Conservation (phyloP, 73 alveolate genomes). For the Paramecium sexaurelia region DNA sequence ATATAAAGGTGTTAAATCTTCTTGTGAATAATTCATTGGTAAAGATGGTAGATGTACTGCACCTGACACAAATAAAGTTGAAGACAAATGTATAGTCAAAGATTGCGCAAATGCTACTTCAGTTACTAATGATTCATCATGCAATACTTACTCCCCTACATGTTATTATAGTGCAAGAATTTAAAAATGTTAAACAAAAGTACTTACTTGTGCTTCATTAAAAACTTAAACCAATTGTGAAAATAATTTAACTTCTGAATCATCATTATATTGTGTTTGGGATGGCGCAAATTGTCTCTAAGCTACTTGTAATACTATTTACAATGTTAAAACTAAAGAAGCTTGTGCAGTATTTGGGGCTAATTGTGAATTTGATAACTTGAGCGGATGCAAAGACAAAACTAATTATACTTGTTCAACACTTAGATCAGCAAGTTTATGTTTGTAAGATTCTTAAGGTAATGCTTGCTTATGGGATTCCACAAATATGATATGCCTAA, state of each 20-base stretch:
- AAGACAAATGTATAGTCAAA: neutral
- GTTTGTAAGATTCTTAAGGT: neutral
- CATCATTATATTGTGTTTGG: neutral
- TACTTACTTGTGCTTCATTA: neutral
- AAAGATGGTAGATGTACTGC: neutral
- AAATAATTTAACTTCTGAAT: neutral
- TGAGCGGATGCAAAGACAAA: neutral
- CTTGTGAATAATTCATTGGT: neutral
- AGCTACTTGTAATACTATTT: neutral
- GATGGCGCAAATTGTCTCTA: neutral
- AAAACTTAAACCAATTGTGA: neutral
- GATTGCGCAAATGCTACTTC: conserved; percentile 8
- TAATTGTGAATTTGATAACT: neutral
- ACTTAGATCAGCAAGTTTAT: neutral
- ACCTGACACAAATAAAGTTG: neutral
- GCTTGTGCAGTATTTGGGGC: neutral
- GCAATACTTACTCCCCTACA: neutral
- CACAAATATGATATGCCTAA: neutral
- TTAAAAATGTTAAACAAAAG: neutral
- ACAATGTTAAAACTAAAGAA: neutral
- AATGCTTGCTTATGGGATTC: neutral
- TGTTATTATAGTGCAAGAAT: neutral
- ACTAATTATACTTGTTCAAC: neutral
- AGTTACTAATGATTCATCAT: neutral
- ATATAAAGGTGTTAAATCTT: neutral